Conservation (phyloP, 169 alveolate species). For the Blepharisma undulans region DNA sequence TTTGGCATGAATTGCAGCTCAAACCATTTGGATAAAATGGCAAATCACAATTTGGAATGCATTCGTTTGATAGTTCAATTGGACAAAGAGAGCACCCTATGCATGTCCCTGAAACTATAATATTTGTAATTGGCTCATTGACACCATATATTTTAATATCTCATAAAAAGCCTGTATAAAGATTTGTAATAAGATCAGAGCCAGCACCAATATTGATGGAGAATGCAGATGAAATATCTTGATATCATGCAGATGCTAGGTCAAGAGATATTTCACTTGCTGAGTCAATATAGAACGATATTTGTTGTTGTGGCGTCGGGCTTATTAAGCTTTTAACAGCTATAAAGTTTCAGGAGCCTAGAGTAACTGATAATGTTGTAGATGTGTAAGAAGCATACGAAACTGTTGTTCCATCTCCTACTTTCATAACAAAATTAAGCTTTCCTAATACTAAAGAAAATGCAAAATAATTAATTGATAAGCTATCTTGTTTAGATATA, state of each 20-base stretch:
- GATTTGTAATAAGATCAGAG: neutral
- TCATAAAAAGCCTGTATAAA: neutral
- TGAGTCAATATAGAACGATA: too few relatives aligned
- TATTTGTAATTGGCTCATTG: neutral
- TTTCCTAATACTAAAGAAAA: neutral
- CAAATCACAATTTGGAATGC: neutral
- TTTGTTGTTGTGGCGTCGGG: neutral
- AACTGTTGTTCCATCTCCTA: too few relatives aligned
- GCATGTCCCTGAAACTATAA: neutral
- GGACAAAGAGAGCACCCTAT: neutral
- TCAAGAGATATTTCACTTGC: too few relatives aligned
- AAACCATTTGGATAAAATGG: neutral
- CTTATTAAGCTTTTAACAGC: neutral
- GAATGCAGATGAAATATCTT: too few relatives aligned
- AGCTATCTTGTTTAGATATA: neutral
- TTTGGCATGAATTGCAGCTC: neutral
- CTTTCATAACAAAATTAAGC: too few relatives aligned
- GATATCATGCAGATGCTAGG: too few relatives aligned
- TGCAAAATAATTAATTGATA: neutral
- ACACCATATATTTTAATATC: neutral
- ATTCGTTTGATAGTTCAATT: neutral
- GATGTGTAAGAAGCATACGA: too few relatives aligned
- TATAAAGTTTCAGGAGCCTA: neutral
- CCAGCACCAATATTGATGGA: too few relatives aligned
- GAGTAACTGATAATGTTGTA: neutral